Evolutionary conservation across 2,329 filamentous ascomycete species (phyloP).

Genomic region (Fusarium sp.): DNA sequence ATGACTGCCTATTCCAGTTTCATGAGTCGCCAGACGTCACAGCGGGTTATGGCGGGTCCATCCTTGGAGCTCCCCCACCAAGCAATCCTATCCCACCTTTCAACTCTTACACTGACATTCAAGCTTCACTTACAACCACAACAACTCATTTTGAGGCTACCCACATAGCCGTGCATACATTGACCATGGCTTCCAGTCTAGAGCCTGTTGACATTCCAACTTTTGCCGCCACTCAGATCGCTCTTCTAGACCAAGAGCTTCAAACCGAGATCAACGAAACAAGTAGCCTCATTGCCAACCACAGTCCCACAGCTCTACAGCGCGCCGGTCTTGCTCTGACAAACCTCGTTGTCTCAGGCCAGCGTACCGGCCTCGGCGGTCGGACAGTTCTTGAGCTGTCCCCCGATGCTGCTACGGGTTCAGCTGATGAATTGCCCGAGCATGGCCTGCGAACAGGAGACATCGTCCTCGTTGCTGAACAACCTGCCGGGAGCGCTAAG

Average conservation of each 20-base stretch:
- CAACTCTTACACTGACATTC: constrained; percentile 24
- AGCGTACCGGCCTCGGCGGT: constrained; percentile 91
- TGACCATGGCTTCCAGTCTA: constrained; percentile 52
- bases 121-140: not conserved
- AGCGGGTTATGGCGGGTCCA: constrained; percentile 40
- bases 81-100: constrained; percentile 29
- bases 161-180: not conserved
- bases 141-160: not conserved
- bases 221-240: constrained; percentile 78
- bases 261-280: constrained; percentile 79
- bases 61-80: constrained; percentile 23
- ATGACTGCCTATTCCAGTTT: constrained; percentile 10
- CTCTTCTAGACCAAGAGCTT: constrained; percentile 77
- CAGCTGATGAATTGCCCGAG: constrained; percentile 69
- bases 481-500: constrained; percentile 77
- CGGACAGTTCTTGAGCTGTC: constrained; percentile 86
- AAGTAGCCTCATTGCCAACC: constrained; percentile 72
- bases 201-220: constrained; percentile 70
- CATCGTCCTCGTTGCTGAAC: constrained; percentile 80
- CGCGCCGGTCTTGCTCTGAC: constrained; percentile 83
- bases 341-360: constrained; percentile 79
- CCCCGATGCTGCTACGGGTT: constrained; percentile 75
- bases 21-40: constrained; percentile 28
- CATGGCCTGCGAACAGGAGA: constrained; percentile 83
- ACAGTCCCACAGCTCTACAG: constrained; percentile 76